Evolutionary conservation across 495 filamentous ascomycete genomes (phyloP).

Genomic region (Annulohypoxylon maeteangense): DNA sequence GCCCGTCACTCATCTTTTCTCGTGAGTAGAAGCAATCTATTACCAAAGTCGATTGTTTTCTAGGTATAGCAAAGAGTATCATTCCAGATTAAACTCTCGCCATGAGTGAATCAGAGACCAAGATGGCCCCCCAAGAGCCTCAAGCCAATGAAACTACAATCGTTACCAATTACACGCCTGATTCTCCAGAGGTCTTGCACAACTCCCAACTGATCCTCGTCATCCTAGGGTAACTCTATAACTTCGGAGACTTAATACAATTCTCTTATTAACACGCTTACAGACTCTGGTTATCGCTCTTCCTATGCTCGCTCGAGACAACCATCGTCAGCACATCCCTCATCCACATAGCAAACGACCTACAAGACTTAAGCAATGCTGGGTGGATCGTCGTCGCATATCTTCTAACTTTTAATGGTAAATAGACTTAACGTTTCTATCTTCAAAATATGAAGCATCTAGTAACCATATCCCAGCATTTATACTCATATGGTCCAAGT

Average conservation of each 20-base stretch:
- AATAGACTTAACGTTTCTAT: background rate
- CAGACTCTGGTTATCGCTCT: conserved; percentile 1
- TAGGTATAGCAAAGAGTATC: background rate
- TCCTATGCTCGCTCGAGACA: conserved; percentile 1
- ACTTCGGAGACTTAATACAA: background rate
- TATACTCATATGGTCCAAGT: conserved; percentile 1
- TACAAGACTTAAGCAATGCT: background rate
- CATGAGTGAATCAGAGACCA: conserved; percentile 11
- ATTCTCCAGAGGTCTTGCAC: background rate
- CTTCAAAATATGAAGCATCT: background rate
- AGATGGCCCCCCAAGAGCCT: conserved; percentile 9
- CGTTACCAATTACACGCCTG: background rate
- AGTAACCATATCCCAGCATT: background rate
- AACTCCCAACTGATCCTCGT: conserved; percentile 19
- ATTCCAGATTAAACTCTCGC: background rate
- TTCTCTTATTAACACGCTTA: background rate
- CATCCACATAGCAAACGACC: background rate
- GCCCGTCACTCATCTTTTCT: background rate
- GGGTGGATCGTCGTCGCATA: conserved; percentile 1
- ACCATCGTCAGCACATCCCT: background rate
- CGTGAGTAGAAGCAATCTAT: background rate
- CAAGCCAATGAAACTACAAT: background rate
- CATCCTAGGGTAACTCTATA: conserved; percentile 18
- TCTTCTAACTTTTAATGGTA: conserved; percentile 5
- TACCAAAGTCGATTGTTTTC: background rate